These are phyloP conservation scores for Amborella trichopoda DNA, from an alignment of 164 flowering plant species.

Conservation along the genomic window DNA sequence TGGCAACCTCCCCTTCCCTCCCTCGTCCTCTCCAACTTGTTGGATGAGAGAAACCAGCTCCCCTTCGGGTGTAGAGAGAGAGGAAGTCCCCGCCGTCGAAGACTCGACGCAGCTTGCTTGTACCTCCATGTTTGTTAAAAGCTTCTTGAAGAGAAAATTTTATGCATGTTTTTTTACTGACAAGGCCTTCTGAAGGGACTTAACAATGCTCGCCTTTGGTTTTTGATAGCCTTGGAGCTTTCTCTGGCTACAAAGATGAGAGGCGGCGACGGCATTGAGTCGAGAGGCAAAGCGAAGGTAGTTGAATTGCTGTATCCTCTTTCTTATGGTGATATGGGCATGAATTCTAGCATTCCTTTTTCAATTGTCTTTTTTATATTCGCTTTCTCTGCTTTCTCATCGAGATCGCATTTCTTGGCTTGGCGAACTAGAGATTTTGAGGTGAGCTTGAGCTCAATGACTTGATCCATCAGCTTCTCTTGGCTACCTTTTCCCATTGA, in stretches of 20 bases:
- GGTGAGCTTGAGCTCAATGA: slow-evolving; percentile 15
- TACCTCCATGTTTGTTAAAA: slow-evolving; percentile 20
- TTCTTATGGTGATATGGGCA: slow-evolving; percentile 15
- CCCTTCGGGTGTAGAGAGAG: slow-evolving; percentile 16
- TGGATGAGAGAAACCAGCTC: slow-evolving; percentile 14
- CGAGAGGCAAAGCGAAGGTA: too few species aligned
- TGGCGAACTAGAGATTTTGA: slow-evolving; percentile 15
- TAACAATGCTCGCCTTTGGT: slow-evolving; percentile 14
- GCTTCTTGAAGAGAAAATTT: slow-evolving; percentile 14
- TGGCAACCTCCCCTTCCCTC: slow-evolving; percentile 15
- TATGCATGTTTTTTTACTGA: slow-evolving; percentile 15
- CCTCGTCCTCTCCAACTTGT: slow-evolving; percentile 16
- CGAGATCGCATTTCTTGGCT: slow-evolving; percentile 18
- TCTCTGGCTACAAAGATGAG: slow-evolving; percentile 14
- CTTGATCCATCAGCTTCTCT: slow-evolving; percentile 22
- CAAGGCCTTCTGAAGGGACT: slow-evolving; percentile 11
- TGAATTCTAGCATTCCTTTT: slow-evolving; percentile 18
- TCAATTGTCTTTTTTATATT: slow-evolving; percentile 20
- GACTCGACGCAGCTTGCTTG: slow-evolving; percentile 16
- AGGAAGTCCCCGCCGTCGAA: slow-evolving; percentile 16
- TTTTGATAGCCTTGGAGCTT: slow-evolving; percentile 7
- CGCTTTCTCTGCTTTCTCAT: slow-evolving; percentile 15
- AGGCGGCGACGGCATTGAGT: slow-evolving; percentile 15
- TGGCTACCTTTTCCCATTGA: too few species aligned
- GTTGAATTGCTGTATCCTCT: slow-evolving; percentile 19